Evolutionary conservation across 148 eudicot species (phyloP), one percentile per base, ranked within the genome.

Genomic region (Rhododendron kiyosumense): DNA sequence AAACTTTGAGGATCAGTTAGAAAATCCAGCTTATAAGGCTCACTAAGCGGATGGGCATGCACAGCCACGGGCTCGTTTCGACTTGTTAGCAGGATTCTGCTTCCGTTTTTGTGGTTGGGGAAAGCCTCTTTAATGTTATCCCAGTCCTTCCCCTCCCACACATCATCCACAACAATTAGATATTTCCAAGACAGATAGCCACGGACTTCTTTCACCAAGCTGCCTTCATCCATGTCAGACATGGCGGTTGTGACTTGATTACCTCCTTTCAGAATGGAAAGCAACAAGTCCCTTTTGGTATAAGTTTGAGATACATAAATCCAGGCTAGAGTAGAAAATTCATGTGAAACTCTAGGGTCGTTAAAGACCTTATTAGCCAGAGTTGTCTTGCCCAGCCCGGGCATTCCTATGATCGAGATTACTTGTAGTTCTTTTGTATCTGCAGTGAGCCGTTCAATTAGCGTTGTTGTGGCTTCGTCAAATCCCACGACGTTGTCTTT

Each of bases 401-500:
- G 84, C 92, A 91, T 89, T 1, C 92, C 92, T 26, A 89, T 83
- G 10, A 90, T 69, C 1, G 90, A 88, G 20, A 90, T 61, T 34
- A 88, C 84, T 43, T 88, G 88, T 17, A 88, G 65, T 0, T 57
- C 36, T 14, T 82, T 11, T 38, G 22, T 41, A 8, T 48, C 22
- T 11, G 20, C 34, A 1, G 41, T 89, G 34, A 92, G 88, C 69
- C 28, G 79, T 20, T 82, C 59, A 3, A 85, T 82, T 38, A 92
- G 34, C 3, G 15, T 85, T 59, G 85, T 34, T 7, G 88, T 86
- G 78, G 81, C 91, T 51, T 89, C 88, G 9, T 85, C 86, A 28
- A 92, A 92, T 4, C 94, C 92, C 26, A 90, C 90, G 20, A 86
- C 90, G 30, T 88, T 71, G 20, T 88, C 88, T 86, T 86, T 86